Evolutionary conservation across 495 filamentous ascomycete species (phyloP).

Genomic region (Aspergillus taichungensis): DNA sequence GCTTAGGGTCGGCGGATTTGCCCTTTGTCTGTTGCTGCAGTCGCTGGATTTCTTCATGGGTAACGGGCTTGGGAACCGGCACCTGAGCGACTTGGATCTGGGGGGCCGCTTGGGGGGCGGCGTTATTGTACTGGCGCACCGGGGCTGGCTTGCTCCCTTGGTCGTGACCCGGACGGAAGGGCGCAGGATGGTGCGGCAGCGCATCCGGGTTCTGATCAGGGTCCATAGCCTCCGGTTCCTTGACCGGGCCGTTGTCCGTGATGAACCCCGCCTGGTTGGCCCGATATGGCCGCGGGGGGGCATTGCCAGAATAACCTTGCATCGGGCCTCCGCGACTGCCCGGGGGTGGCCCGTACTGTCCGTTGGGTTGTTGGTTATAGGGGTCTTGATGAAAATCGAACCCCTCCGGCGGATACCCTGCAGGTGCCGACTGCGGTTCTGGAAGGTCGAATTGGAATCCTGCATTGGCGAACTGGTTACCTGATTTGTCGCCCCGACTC

Average conservation of each 20-base stretch:
- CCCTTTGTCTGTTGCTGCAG: constrained; percentile 57
- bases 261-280: constrained; percentile 14
- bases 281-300: constrained; percentile 15
- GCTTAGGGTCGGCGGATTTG: constrained; percentile 61
- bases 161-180: constrained; percentile 68
- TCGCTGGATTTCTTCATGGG: constrained; percentile 64
- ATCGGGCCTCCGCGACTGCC: constrained; percentile 5
- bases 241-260: constrained; percentile 7
- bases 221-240: constrained; percentile 10
- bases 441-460: constrained; percentile 63
- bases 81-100: constrained; percentile 19
- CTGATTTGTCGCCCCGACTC: constrained; percentile 35
- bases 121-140: constrained; percentile 59
- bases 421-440: constrained; percentile 42
- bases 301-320: constrained; percentile 13
- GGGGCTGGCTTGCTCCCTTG: constrained; percentile 56
- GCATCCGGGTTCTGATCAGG: constrained; percentile 47
- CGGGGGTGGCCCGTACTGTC: constrained; percentile 5
- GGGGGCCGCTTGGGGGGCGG: constrained; percentile 25
- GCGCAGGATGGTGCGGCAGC: constrained; percentile 69
- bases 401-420: constrained; percentile 28
- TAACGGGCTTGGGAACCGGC: constrained; percentile 49
- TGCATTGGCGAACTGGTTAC: constrained; percentile 42
- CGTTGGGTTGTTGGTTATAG: constrained; percentile 7
- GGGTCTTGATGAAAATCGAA: constrained; percentile 7